Percentiles rank a stretch among this genome's conserved stretches.
These are phyloP conservation scores for Cladobotryum mycophilum DNA, from an alignment of 2,329 filamentous ascomycete genomes.

Conservation along the genomic window DNA sequence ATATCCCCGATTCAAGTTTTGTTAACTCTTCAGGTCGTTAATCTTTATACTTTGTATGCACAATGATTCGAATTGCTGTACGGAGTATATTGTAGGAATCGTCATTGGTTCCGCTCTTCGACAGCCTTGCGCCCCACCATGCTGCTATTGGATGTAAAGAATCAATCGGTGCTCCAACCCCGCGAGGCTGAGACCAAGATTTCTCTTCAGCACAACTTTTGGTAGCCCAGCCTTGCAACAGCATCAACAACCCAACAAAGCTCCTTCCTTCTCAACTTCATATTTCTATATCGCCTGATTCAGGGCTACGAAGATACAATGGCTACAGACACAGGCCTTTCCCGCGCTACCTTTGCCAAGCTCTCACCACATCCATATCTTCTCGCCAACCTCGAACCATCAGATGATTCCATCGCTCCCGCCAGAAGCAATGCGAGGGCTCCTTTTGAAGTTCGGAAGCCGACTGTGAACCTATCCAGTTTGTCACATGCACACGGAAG, in stretches of 20 bases:
- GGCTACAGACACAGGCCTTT: slow-evolving; percentile 35
- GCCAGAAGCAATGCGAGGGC: slow-evolving; percentile 76
- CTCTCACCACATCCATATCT: slow-evolving; percentile 86
- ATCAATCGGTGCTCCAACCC: neutral
- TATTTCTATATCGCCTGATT: too few relatives aligned
- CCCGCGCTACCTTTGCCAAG: slow-evolving; percentile 73
- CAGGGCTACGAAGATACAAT: slow-evolving; percentile 13
- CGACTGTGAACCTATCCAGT: slow-evolving; percentile 75
- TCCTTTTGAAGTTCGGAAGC: slow-evolving; percentile 60
- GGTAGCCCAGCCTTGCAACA: neutral
- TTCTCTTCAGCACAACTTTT: slow-evolving; percentile 15
- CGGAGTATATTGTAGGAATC: too few relatives aligned
- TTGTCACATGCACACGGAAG: slow-evolving; percentile 87
- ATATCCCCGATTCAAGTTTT: neutral
- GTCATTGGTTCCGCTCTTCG: slow-evolving; percentile 10
- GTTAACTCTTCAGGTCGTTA: neutral
- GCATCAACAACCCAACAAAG: too few relatives aligned
- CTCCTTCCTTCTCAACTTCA: too few relatives aligned
- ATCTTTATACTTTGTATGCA: too few relatives aligned
- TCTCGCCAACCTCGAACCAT: slow-evolving; percentile 74
- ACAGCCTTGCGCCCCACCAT: slow-evolving; percentile 9
- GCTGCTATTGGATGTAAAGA: slow-evolving; percentile 4
- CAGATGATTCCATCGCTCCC: slow-evolving; percentile 39
- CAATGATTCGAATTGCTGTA: too few relatives aligned
- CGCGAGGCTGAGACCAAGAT: slow-evolving; percentile 21